Conservation (phyloP, 2,329 filamentous ascomycete species). For the Ceratocystis cubensis region DNA sequence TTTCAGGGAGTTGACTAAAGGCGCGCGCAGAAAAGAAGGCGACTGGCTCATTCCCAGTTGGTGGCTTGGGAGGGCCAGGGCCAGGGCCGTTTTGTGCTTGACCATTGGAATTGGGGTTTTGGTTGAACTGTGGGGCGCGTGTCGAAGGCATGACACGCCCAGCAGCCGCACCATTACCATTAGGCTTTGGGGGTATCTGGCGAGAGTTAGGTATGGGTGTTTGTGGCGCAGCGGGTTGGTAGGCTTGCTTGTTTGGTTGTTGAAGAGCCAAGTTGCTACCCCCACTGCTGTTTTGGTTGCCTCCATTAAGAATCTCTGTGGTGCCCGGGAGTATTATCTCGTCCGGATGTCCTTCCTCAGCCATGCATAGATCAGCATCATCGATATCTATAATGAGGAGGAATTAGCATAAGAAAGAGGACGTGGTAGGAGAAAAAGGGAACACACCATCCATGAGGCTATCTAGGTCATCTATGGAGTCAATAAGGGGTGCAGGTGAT, state of each 20-base stretch:
- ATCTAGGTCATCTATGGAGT: slow-evolving; percentile 22
- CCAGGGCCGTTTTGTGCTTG: not conserved
- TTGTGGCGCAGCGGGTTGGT: slow-evolving; percentile 10
- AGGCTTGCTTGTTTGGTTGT: slow-evolving; percentile 19
- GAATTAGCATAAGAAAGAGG: not conserved
- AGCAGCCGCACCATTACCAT: not conserved
- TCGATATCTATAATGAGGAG: slow-evolving; percentile 48
- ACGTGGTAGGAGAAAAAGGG: not conserved
- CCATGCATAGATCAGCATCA: slow-evolving; percentile 61
- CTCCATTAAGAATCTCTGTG: not conserved
- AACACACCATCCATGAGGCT: slow-evolving; percentile 25
- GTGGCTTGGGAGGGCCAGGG: slow-evolving; percentile 26
- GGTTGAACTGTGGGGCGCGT: slow-evolving; percentile 5
- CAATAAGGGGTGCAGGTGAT: slow-evolving; percentile 16
- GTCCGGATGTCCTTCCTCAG: slow-evolving; percentile 60
- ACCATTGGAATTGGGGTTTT: not conserved
- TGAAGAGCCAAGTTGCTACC: slow-evolving; percentile 21
- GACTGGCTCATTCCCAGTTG: slow-evolving; percentile 32
- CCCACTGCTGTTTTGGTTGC: not conserved
- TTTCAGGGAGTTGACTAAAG: slow-evolving; percentile 43
- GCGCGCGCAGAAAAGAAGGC: slow-evolving; percentile 62
- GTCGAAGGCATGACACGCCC: slow-evolving; percentile 3
- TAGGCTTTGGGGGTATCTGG: not conserved
- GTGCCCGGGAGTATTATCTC: slow-evolving; percentile 48
- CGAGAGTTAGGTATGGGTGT: slow-evolving; percentile 5